Conservation (phyloP, 2,329 filamentous ascomycete species). For the Cordyceps farinosa region DNA sequence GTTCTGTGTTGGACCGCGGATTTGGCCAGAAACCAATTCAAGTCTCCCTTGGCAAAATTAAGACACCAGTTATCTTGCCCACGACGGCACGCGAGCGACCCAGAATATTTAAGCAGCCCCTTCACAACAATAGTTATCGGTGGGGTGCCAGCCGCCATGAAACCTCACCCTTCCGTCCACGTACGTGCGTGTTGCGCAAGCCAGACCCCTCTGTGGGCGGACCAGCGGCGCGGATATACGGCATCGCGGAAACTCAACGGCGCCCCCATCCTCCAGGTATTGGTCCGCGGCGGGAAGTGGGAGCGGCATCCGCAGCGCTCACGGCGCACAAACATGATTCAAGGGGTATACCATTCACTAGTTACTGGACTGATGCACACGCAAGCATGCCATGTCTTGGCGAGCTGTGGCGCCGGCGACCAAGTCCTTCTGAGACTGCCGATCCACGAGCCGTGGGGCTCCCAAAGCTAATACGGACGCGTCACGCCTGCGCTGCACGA, state of each 20-base stretch:
- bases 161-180: neutral
- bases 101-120: too few relatives aligned
- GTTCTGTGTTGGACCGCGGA: too few relatives aligned
- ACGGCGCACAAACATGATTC: too few relatives aligned
- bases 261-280: neutral
- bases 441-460: neutral
- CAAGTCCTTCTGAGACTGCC: neutral
- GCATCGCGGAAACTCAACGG: neutral
- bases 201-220: neutral
- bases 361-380: neutral
- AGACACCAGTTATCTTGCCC: too few relatives aligned
- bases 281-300: neutral
- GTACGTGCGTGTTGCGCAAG: neutral
- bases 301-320: neutral
- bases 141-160: neutral
- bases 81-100: too few relatives aligned
- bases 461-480: neutral
- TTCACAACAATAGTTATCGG: neutral
- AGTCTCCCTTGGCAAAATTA: too few relatives aligned
- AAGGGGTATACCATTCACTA: too few relatives aligned
- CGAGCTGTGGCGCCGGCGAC: neutral
- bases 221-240: conserved; percentile 1
- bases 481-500: neutral
- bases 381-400: neutral
- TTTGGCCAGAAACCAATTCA: too few relatives aligned